Evolutionary conservation across 352 stramenopile species (phyloP).

Genomic region (Aphanomyces euteiches): DNA sequence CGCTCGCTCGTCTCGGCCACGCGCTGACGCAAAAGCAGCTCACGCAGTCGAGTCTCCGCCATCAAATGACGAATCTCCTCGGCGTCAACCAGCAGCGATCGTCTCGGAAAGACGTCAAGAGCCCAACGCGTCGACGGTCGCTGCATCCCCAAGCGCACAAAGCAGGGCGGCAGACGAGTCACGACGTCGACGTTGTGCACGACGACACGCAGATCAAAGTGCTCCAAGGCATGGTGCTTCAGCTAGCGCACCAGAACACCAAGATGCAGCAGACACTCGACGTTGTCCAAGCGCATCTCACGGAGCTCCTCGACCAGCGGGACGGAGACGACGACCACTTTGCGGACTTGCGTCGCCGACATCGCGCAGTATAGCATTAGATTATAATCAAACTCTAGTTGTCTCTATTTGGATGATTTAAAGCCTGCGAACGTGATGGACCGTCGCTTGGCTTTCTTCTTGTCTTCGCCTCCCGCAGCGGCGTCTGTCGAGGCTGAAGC

Average conservation of each 20-base stretch:
- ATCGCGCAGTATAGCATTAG: neutral
- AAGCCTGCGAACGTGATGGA: conserved; percentile 75
- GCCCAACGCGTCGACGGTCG: neutral
- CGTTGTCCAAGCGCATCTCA: conserved; percentile 35
- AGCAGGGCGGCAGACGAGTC: conserved; percentile 3
- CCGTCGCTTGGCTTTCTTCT: conserved; percentile 47
- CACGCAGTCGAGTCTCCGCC: neutral
- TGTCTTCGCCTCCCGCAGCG: conserved; percentile 38
- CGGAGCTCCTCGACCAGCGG: conserved; percentile 27
- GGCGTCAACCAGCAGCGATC: too few relatives aligned
- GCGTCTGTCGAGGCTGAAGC: conserved; percentile 37
- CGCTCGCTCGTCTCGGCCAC: neutral
- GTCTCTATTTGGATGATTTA: conserved; percentile 36
- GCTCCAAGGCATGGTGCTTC: conserved; percentile 53
- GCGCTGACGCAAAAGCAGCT: conserved; percentile 9
- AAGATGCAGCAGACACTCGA: conserved; percentile 47
- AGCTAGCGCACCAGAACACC: conserved; percentile 56
- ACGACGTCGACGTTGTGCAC: neutral
- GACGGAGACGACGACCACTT: neutral
- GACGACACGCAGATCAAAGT: conserved; percentile 36
- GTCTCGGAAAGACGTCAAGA: too few relatives aligned
- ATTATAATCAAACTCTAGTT: conserved; percentile 1
- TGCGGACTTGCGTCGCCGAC: too few relatives aligned
- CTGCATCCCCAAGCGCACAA: conserved; percentile 14
- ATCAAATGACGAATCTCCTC: too few relatives aligned